Evolutionary conservation across 2,329 filamentous ascomycete species (phyloP).

Genomic region (Ophiosphaerella korrae): DNA sequence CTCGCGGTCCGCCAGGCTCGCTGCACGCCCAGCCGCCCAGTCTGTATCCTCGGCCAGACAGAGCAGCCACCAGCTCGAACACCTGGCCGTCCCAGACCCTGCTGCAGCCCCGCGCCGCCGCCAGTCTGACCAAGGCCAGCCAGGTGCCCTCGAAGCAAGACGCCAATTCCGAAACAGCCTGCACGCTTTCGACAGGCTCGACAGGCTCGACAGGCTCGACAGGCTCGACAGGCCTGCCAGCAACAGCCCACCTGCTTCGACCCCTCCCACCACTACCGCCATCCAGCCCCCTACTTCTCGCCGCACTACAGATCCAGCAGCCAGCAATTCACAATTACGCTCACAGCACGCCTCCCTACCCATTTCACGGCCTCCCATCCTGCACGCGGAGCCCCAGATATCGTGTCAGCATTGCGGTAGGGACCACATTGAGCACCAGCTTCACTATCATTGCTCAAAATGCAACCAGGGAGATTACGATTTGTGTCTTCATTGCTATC

Average conservation of each 20-base stretch:
- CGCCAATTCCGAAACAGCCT: conserved; percentile 40
- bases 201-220: conserved; percentile 34
- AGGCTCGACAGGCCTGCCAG: conserved; percentile 31
- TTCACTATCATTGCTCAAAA: conserved; percentile 80
- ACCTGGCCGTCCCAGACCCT: conserved; percentile 34
- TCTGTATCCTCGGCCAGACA: conserved; percentile 46
- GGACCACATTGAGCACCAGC: conserved; percentile 77
- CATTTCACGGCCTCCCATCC: conserved; percentile 26
- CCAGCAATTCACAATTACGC: conserved; percentile 21
- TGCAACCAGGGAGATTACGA: conserved; percentile 77
- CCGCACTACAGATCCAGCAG: conserved; percentile 36
- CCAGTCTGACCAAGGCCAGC: conserved; percentile 53
- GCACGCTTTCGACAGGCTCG: conserved; percentile 32
- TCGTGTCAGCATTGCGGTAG: conserved; percentile 73
- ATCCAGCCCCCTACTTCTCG: conserved; percentile 27
- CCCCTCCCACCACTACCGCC: conserved; percentile 31
- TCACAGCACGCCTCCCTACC: conserved; percentile 22
- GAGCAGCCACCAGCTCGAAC: conserved; percentile 61
- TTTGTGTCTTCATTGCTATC: conserved; percentile 82
- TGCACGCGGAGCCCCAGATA: conserved; percentile 73
- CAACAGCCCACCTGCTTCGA: conserved; percentile 37
- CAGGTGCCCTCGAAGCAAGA: conserved; percentile 46
- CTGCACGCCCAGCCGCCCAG: conserved; percentile 32
- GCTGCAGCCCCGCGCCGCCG: conserved; percentile 37
- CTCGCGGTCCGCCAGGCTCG: conserved; percentile 43